Evolutionary conservation across 164 flowering plant genomes (phyloP).

Genomic region (Vitis vinifera): DNA sequence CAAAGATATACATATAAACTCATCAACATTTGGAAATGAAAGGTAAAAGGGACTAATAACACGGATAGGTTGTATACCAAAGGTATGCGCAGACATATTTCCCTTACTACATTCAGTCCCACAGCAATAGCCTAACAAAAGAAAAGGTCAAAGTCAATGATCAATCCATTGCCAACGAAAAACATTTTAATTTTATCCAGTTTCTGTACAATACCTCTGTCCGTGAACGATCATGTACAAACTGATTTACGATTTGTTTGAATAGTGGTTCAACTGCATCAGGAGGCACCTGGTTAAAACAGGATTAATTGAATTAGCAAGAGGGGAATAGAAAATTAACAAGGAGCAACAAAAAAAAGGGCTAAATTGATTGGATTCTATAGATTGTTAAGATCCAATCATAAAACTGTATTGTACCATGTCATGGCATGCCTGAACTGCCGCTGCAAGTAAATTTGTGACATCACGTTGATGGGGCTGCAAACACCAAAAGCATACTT

Average conservation of each 20-base stretch:
- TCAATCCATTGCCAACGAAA: constrained; percentile 1
- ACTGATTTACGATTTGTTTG: constrained; percentile 87
- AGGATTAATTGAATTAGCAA: constrained; percentile 6
- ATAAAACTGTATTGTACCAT: constrained; percentile 49
- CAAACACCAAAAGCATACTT: constrained; percentile 20
- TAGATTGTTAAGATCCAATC: not conserved
- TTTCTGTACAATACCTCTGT: constrained; percentile 60
- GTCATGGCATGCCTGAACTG: constrained; percentile 96
- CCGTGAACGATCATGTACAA: constrained; percentile 89
- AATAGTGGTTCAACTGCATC: constrained; percentile 91
- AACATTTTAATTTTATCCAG: not conserved
- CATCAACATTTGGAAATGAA: not conserved
- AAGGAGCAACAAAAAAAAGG: not conserved
- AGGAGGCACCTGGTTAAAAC: constrained; percentile 75
- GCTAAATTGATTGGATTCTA: not conserved
- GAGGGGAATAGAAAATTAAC: not conserved
- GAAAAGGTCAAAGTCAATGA: constrained; percentile 2
- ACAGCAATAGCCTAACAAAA: constrained; percentile 77
- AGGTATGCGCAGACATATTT: constrained; percentile 91
- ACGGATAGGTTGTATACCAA: constrained; percentile 44
- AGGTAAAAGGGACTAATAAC: not conserved
- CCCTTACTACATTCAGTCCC: constrained; percentile 85
- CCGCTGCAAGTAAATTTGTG: constrained; percentile 85
- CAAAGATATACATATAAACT: not conserved
- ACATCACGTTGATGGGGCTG: constrained; percentile 98